These are phyloP conservation scores for Mortierella sp. DNA, from an alignment of 371 early-diverging fungal species.

Conservation along the genomic window DNA sequence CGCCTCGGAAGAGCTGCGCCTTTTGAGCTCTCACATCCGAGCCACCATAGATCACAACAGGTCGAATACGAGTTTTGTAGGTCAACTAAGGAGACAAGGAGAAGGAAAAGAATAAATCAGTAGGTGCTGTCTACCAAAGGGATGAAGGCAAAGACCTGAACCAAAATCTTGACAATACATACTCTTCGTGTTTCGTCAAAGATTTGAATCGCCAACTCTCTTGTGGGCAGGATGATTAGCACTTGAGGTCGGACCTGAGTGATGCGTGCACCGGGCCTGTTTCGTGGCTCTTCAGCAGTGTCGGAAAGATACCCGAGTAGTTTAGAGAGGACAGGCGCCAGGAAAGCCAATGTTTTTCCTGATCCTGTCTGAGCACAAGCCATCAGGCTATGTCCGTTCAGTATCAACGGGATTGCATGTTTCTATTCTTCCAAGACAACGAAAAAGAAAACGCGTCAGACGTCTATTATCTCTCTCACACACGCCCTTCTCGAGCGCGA, in stretches of 20 bases:
- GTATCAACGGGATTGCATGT: slow-evolving; percentile 73
- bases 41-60: slow-evolving; percentile 93
- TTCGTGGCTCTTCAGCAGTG: background rate
- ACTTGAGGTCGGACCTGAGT: slow-evolving; percentile 19
- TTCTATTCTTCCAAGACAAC: slow-evolving; percentile 49
- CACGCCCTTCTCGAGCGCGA: too few species aligned
- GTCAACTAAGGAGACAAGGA: too few species aligned
- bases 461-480: background rate
- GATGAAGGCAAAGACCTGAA: background rate
- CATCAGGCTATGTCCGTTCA: slow-evolving; percentile 75
- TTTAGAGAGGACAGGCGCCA: slow-evolving; percentile 60
- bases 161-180: background rate
- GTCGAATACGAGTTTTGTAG: slow-evolving; percentile 59
- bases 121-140: background rate
- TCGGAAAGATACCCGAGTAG: slow-evolving; percentile 10
- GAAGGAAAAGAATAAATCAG: too few species aligned
- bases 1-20: slow-evolving; percentile 83
- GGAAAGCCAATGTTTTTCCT: slow-evolving; percentile 81
- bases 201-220: slow-evolving; percentile 74
- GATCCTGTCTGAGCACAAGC: slow-evolving; percentile 85
- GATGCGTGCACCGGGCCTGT: background rate
- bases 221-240: slow-evolving; percentile 65
- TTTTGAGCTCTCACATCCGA: slow-evolving; percentile 87
- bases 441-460: background rate
- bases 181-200: slow-evolving; percentile 56